phyloP scores from a whole-genome alignment of 2,329 filamentous ascomycete species.

The Akanthomyces muscarius region DNA sequence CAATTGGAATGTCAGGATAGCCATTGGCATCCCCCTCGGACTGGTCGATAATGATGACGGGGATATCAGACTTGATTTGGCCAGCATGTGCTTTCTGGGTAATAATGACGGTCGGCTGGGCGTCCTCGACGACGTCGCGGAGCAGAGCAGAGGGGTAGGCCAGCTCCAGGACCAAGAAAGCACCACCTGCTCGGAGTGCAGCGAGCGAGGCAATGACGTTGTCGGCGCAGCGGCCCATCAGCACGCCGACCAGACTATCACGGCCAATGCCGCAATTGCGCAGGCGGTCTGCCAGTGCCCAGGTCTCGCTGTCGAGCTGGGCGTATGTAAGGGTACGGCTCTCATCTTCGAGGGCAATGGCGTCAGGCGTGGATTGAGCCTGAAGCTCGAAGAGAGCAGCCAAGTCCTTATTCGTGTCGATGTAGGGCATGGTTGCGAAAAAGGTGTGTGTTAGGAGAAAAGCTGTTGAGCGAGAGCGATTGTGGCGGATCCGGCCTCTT shows the following conservation, averaged over 20 bases:
- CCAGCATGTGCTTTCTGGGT: slow-evolving; percentile 61
- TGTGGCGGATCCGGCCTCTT: slow-evolving; percentile 1
- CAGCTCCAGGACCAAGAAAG: slow-evolving; percentile 75
- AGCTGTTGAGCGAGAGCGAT: slow-evolving; percentile 3
- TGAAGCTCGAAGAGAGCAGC: slow-evolving; percentile 68
- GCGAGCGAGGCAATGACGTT: slow-evolving; percentile 78
- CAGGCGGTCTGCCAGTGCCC: slow-evolving; percentile 59
- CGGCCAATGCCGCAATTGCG: slow-evolving; percentile 65
- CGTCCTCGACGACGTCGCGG: slow-evolving; percentile 73
- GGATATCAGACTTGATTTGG: slow-evolving; percentile 60
- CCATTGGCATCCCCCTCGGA: slow-evolving; percentile 28
- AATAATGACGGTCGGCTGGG: slow-evolving; percentile 65
- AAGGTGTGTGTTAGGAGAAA: not conserved
- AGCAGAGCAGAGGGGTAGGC: slow-evolving; percentile 72
- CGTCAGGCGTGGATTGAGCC: slow-evolving; percentile 63
- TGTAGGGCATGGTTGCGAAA: slow-evolving; percentile 50
- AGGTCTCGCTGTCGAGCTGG: slow-evolving; percentile 65
- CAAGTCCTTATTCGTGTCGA: slow-evolving; percentile 70
- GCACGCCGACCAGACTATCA: slow-evolving; percentile 70
- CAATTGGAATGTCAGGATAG: slow-evolving; percentile 25
- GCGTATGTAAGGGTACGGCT: slow-evolving; percentile 64
- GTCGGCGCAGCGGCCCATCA: slow-evolving; percentile 70
- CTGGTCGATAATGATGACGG: slow-evolving; percentile 62
- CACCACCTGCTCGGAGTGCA: slow-evolving; percentile 72
- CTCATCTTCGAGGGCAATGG: slow-evolving; percentile 69